Percentiles rank a stretch among this genome's conserved stretches.
These are phyloP conservation scores for Pythium volutum DNA, from an alignment of 352 stramenopile genomes.

Conservation along the genomic window DNA sequence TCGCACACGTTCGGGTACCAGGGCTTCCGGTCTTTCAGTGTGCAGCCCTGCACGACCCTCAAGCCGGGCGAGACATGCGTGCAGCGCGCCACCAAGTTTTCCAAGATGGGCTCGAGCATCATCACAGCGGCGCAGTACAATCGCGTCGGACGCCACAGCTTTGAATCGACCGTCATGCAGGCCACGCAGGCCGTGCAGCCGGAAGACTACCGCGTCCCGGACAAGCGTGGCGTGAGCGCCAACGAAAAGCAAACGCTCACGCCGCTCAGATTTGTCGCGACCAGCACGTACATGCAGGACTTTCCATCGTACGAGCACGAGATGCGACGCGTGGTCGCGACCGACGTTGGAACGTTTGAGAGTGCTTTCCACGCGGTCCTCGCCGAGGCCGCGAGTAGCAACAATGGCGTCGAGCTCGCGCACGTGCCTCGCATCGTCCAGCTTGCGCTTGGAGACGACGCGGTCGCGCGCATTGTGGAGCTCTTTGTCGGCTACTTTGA, in stretches of 20 bases:
- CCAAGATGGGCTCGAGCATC: slow-evolving; percentile 67
- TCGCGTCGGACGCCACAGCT: slow-evolving; percentile 45
- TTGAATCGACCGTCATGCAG: slow-evolving; percentile 52
- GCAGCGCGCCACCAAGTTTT: slow-evolving; percentile 73
- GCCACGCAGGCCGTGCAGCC: slow-evolving; percentile 42
- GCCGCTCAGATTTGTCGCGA: slow-evolving; percentile 55
- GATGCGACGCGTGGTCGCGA: slow-evolving; percentile 33
- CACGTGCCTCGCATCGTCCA: slow-evolving; percentile 49
- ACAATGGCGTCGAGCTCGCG: slow-evolving; percentile 47
- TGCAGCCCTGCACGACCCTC: slow-evolving; percentile 65
- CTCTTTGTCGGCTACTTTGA: slow-evolving; percentile 51
- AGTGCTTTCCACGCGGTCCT: slow-evolving; percentile 40
- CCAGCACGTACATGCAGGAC: slow-evolving; percentile 62
- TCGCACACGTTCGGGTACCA: slow-evolving; percentile 56
- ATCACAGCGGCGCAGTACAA: slow-evolving; percentile 56
- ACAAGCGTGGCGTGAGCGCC: slow-evolving; percentile 52
- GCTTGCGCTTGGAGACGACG: slow-evolving; percentile 34
- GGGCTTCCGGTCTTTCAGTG: slow-evolving; percentile 70
- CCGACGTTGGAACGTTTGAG: slow-evolving; percentile 39
- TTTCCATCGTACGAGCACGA: slow-evolving; percentile 56
- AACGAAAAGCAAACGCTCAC: slow-evolving; percentile 34
- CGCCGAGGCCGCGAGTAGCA: slow-evolving; percentile 23
- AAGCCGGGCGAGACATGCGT: slow-evolving; percentile 74
- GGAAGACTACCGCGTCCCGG: slow-evolving; percentile 58
- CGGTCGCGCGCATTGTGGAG: slow-evolving; percentile 31